Evolutionary conservation across 371 early-diverging fungal genomes (phyloP).

Genomic region (Fennellomyces sp.): DNA sequence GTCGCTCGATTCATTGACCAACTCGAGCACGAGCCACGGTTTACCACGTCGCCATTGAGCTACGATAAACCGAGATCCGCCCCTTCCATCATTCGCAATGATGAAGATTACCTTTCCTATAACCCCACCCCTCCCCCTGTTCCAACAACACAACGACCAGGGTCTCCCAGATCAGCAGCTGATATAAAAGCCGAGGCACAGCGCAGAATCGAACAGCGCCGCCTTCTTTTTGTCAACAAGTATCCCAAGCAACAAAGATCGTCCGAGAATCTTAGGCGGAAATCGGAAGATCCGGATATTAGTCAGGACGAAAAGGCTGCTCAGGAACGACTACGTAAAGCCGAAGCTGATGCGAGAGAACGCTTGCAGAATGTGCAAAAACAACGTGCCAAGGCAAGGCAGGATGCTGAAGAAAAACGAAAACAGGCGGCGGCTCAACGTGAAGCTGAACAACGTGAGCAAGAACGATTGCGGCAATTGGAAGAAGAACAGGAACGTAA

Average conservation of each 20-base stretch:
- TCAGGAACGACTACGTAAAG: conserved; percentile 43
- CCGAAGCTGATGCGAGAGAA: conserved; percentile 38
- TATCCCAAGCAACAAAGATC: neutral
- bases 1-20: conserved; percentile 41
- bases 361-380: conserved; percentile 18
- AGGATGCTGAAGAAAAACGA: conserved; percentile 28
- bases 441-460: conserved; percentile 7
- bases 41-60: neutral
- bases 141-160: conserved; percentile 41
- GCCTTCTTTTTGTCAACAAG: conserved; percentile 22
- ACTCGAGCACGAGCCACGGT: conserved; percentile 8
- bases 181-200: conserved; percentile 52
- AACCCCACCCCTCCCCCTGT: conserved; percentile 31
- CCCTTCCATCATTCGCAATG: neutral
- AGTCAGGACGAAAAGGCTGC: conserved; percentile 32
- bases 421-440: conserved; percentile 18
- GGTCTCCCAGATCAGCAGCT: conserved; percentile 42
- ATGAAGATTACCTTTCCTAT: neutral
- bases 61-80: neutral
- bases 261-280: neutral
- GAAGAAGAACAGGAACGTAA: conserved; percentile 26
- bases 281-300: neutral
- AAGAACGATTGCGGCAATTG: conserved; percentile 17
- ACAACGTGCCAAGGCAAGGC: conserved; percentile 14
- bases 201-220: conserved; percentile 38